Conservation (phyloP, 1,284 basidiomycete genomes). For the Rhodotorula sp. region DNA sequence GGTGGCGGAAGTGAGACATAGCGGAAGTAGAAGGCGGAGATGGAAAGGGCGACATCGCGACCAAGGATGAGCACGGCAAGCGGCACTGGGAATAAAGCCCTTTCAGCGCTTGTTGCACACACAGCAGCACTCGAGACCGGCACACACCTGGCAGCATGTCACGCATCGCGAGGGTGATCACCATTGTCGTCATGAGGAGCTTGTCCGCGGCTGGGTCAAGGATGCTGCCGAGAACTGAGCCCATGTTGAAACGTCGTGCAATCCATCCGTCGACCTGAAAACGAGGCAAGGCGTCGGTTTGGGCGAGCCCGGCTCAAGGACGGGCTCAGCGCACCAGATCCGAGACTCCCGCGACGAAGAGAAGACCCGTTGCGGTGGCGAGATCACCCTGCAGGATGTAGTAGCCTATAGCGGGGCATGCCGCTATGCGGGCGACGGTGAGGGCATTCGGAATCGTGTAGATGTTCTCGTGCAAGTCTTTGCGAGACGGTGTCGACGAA, state of each 20-base stretch:
- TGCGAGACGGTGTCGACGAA: neutral
- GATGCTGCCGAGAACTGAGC: conserved; percentile 86
- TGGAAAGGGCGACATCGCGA: conserved; percentile 79
- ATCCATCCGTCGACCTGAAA: conserved; percentile 84
- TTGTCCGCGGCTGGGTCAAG: conserved; percentile 98
- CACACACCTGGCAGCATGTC: conserved; percentile 75
- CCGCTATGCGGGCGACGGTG: conserved; percentile 78
- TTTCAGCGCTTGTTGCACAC: neutral
- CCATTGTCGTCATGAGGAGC: conserved; percentile 89
- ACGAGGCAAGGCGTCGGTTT: neutral
- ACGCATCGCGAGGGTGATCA: conserved; percentile 78
- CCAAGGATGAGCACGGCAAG: conserved; percentile 84
- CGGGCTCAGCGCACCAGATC: conserved; percentile 68
- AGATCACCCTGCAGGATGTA: conserved; percentile 85
- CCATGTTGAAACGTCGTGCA: conserved; percentile 81
- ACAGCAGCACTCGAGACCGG: too few relatives aligned
- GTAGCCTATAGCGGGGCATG: conserved; percentile 88
- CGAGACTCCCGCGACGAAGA: conserved; percentile 85
- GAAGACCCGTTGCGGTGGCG: conserved; percentile 71
- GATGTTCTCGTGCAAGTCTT: conserved; percentile 73
- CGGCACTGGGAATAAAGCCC: conserved; percentile 60
- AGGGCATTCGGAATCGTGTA: conserved; percentile 93
- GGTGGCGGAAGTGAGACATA: conserved; percentile 85
- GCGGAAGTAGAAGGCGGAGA: conserved; percentile 92
- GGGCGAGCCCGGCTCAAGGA: too few relatives aligned